Conservation (phyloP, 768 basidiomycete species). For the Tulasnella sp. region DNA sequence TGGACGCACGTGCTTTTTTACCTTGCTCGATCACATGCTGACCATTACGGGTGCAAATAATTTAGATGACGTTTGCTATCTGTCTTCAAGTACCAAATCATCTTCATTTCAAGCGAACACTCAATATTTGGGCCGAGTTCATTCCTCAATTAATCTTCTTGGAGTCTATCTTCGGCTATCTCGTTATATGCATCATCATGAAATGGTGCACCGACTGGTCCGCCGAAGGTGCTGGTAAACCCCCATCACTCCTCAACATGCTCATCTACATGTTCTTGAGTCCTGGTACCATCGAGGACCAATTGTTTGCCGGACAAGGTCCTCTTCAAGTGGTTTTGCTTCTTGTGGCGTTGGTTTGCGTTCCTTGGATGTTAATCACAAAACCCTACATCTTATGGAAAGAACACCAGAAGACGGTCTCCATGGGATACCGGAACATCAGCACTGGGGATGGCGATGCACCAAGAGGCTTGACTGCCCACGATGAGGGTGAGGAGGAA, state of each 20-base stretch:
- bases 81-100: slow-evolving; percentile 95
- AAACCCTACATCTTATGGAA: slow-evolving; percentile 90
- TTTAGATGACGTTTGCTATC: slow-evolving; percentile 94
- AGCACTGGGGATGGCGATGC: slow-evolving; percentile 10
- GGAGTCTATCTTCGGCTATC: slow-evolving; percentile 94
- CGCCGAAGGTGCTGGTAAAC: slow-evolving; percentile 36
- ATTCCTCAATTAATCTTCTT: slow-evolving; percentile 96
- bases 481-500: slow-evolving; percentile 65
- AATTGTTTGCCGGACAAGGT: slow-evolving; percentile 80
- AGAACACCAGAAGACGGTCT: slow-evolving; percentile 73
- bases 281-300: slow-evolving; percentile 62
- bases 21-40: not conserved
- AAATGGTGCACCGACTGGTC: slow-evolving; percentile 96
- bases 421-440: slow-evolving; percentile 60
- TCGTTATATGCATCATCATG: slow-evolving; percentile 87
- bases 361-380: slow-evolving; percentile 85
- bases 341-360: slow-evolving; percentile 67
- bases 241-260: slow-evolving; percentile 90
- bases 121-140: slow-evolving; percentile 89
- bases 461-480: slow-evolving; percentile 28
- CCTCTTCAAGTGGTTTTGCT: slow-evolving; percentile 69
- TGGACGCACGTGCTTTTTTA: slow-evolving; percentile 13
- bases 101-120: slow-evolving; percentile 74
- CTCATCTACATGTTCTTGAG: slow-evolving; percentile 91
- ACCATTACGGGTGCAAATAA: not conserved